phyloP scores from a whole-genome alignment of 345 rosid species.

The Sonneratia alba region DNA sequence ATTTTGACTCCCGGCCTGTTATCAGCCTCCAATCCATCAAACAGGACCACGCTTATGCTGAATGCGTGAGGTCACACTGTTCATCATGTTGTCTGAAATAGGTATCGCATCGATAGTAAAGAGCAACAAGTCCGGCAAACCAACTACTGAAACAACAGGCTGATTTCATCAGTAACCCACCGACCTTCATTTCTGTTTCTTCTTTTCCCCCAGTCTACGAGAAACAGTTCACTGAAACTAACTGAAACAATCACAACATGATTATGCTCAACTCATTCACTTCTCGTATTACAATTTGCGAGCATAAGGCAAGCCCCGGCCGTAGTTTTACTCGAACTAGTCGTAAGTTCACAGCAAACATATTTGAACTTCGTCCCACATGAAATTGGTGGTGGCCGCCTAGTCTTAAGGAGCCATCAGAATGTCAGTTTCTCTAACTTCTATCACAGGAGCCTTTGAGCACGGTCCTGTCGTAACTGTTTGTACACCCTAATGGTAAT shows the following conservation, averaged over 20 bases:
- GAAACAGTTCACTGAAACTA: not conserved
- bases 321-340: not conserved
- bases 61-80: not conserved
- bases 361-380: not conserved
- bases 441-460: not conserved
- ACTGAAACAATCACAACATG: not conserved
- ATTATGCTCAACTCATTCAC: not conserved
- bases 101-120: not conserved
- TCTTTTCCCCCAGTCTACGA: not conserved
- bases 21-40: not conserved
- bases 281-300: not conserved
- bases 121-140: not conserved
- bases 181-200: not conserved
- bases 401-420: not conserved
- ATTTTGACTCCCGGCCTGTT: not conserved
- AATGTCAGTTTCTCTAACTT: not conserved
- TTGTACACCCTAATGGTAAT: not conserved
- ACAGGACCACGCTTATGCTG: not conserved
- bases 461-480: not conserved
- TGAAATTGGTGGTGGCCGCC: not conserved
- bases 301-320: not conserved
- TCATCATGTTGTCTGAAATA: not conserved
- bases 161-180: not conserved
- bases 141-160: not conserved
- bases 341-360: not conserved